Evolutionary conservation across 768 basidiomycete species (phyloP).

Genomic region (Pseudohyphozyma bogoriensis): DNA sequence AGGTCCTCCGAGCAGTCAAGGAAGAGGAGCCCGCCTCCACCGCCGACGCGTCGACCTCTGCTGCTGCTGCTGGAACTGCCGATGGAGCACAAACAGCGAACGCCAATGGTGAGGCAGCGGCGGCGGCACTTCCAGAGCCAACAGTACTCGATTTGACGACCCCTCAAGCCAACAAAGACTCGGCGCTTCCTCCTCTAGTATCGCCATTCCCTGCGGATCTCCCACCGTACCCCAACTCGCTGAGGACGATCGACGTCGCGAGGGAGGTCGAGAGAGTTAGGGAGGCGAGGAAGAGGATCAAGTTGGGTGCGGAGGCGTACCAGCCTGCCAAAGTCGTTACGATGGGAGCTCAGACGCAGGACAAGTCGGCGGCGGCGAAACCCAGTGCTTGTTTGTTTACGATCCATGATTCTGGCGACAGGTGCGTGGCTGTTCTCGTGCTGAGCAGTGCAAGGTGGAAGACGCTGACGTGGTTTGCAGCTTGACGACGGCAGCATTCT

Average conservation of each 20-base stretch:
- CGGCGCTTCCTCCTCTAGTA: conserved; percentile 26
- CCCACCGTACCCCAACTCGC: conserved; percentile 67
- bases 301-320: conserved; percentile 57
- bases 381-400: conserved; percentile 95
- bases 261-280: conserved; percentile 80
- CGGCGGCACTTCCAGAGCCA: too few species aligned
- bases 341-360: conserved; percentile 40
- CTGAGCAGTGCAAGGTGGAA: background rate
- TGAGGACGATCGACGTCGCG: conserved; percentile 76
- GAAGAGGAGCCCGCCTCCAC: conserved; percentile 51
- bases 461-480: conserved; percentile 41
- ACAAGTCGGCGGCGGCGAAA: conserved; percentile 45
- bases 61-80: background rate
- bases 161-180: background rate
- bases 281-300: conserved; percentile 84
- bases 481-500: conserved; percentile 75
- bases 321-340: conserved; percentile 39
- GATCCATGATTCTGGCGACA: conserved; percentile 86
- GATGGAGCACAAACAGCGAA: background rate
- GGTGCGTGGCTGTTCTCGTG: conserved; percentile 47
- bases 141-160: too few species aligned
- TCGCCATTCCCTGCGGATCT: conserved; percentile 63
- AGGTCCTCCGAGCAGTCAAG: conserved; percentile 65
- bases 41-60: background rate
- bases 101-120: background rate